These are phyloP conservation scores for Starmerella stigmatis DNA, from an alignment of 805 yeast genomes.

Conservation along the genomic window DNA sequence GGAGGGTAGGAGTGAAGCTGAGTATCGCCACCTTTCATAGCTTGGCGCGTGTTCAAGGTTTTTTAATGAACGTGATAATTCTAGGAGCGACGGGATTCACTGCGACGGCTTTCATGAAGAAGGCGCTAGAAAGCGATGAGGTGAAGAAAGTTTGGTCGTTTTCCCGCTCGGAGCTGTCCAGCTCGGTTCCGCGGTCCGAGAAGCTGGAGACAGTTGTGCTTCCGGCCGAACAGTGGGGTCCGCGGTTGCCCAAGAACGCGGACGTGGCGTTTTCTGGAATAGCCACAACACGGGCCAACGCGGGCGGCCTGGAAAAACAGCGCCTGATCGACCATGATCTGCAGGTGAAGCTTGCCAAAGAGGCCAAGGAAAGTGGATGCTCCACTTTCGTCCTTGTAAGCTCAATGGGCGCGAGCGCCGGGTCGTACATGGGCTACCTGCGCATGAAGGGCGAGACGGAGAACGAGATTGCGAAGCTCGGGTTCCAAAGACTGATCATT, in stretches of 20 bases:
- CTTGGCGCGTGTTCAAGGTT: not conserved
- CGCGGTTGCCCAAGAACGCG: constrained; percentile 26
- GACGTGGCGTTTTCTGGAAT: constrained; percentile 51
- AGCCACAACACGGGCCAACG: constrained; percentile 65
- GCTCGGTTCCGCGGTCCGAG: constrained; percentile 5
- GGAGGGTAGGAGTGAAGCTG: too few relatives aligned
- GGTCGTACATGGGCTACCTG: constrained; percentile 51
- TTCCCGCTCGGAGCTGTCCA: constrained; percentile 25
- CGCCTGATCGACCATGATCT: constrained; percentile 63
- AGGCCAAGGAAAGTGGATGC: constrained; percentile 61
- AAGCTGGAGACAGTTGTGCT: constrained; percentile 37
- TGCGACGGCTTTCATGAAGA: constrained; percentile 48
- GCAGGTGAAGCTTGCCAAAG: constrained; percentile 56
- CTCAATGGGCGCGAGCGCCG: constrained; percentile 49
- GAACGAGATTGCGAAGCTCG: constrained; percentile 48
- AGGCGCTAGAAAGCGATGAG: constrained; percentile 33
- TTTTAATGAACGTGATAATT: constrained; percentile 9
- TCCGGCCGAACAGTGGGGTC: constrained; percentile 43
- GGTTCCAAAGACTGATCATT: constrained; percentile 62
- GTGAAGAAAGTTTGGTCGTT: constrained; percentile 38
- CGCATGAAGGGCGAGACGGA: constrained; percentile 70
- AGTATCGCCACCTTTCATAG: too few relatives aligned
- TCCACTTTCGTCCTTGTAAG: constrained; percentile 59
- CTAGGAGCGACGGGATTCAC: constrained; percentile 75
- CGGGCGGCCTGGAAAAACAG: constrained; percentile 65